Base-by-base conservation (phyloP, 1,284 basidiomycete species). In the Puccinia triticina region DNA sequence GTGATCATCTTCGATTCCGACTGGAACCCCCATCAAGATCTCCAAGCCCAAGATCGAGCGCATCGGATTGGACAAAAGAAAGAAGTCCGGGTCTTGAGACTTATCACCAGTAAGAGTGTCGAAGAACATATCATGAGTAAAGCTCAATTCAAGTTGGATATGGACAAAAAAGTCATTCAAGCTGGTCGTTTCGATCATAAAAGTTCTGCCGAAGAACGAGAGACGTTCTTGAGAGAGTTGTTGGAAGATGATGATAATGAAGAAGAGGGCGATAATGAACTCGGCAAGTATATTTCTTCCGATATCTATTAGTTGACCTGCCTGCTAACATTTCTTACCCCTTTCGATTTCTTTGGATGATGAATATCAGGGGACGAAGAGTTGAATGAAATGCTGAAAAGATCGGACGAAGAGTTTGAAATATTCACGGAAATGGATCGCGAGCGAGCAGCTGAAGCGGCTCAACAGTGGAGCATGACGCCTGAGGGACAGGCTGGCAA, bases 31-130 rank as follows among this genome's bases (percentile, higher is more conserved):
- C 95, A 97, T 86, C 94, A 94, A 69, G 97, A 99, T 91, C 89
- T 99, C 85, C 97, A 99, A 88, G 90, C 90, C 2, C 90, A 90
- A 85, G 90, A 90, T 85, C 88, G 86, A 66, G 95, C 95, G 16
- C 96, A 99, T 90, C 96, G 97, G 91, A 99, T 99, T 86, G 97
- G 97, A 84, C 97, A 99, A 87, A 99, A 97, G 85, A 97, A 97
- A 89, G 94, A 96, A 82, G 97, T 99, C 55, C 92, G 96, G 59
- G 98, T 99, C 84, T 89, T 99, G 84, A 92, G 96, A 85, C 93
- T 99, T 87, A 96, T 99, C 86, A 98, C 96, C 8, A 94, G 96
- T 87, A 96, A 96, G 89, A 97, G 94, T 84, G 95, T 99, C 23
- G 97, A 99, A 88, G 96, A 99, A 88, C 94, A 95, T 12, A 98